A percentile compares a stretch with the other conserved stretches of the same genome.
These are phyloP conservation scores for Pluteus cervinus DNA, from an alignment of 768 basidiomycete species.

Conservation along the genomic window DNA sequence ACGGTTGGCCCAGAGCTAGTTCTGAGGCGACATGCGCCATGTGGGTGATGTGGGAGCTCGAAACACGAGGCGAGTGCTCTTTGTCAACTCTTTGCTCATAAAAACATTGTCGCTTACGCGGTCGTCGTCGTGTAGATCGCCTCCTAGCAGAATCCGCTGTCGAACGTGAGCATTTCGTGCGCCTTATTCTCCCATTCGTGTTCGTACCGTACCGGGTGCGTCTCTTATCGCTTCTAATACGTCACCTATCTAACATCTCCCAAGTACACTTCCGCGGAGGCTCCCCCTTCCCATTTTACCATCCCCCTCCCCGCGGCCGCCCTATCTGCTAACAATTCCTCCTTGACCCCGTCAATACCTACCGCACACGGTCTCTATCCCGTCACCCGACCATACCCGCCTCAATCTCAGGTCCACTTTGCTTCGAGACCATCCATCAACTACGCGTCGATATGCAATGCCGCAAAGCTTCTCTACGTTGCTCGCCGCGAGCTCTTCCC, in stretches of 20 bases:
- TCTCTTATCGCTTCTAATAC: conserved; percentile 6
- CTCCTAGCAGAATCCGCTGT: conserved; percentile 19
- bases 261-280: conserved; percentile 51
- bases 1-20: conserved; percentile 57
- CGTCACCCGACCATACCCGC: conserved; percentile 24
- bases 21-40: conserved; percentile 44
- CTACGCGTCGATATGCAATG: conserved; percentile 42
- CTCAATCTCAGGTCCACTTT: conserved; percentile 25
- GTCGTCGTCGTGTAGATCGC: conserved; percentile 12
- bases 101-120: conserved; percentile 3
- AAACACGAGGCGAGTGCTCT: conserved; percentile 37
- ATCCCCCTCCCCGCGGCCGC: conserved; percentile 37
- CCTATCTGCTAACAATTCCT: conserved; percentile 6
- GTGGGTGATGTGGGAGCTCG: conserved; percentile 62
- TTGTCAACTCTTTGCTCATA: conserved; percentile 2
- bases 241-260: conserved; percentile 2
- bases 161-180: conserved; percentile 22
- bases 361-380: conserved; percentile 43
- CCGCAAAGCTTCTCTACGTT: conserved; percentile 62
- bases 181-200: conserved; percentile 21
- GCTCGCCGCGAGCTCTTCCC: conserved; percentile 46
- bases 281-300: conserved; percentile 55
- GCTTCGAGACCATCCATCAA: conserved; percentile 18
- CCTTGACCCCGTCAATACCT: conserved; percentile 17
- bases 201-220: conserved; percentile 44